Evolutionary conservation across 1,284 basidiomycete species (phyloP).

Genomic region (Apiotrichum sp.): DNA sequence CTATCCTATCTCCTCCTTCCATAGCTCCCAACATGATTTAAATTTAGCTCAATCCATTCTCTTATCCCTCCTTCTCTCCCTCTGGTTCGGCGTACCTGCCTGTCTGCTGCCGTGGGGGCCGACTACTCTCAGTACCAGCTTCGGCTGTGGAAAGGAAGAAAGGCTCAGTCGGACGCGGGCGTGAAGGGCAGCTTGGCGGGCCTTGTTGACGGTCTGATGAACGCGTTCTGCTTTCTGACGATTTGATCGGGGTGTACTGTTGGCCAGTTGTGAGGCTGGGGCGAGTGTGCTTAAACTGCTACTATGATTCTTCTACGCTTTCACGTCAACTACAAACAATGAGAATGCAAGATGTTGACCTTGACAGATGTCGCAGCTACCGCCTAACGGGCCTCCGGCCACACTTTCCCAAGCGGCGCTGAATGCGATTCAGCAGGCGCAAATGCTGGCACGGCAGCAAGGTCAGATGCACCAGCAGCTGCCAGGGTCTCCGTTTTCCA

Average conservation of each 20-base stretch:
- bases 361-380: constrained; percentile 25
- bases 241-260: constrained; percentile 25
- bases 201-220: constrained; percentile 12
- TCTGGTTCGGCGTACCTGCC: constrained; percentile 19
- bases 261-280: constrained; percentile 19
- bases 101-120: constrained; percentile 8
- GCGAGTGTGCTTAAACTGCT: constrained; percentile 39
- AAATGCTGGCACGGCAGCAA: too few species aligned
- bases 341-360: constrained; percentile 7
- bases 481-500: too few species aligned
- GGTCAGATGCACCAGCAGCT: too few species aligned
- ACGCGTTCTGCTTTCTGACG: constrained; percentile 27
- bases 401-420: not conserved
- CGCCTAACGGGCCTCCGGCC: not conserved
- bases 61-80: constrained; percentile 29
- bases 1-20: not conserved
- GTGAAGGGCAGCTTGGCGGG: constrained; percentile 21
- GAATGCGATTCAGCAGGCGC: too few species aligned
- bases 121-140: constrained; percentile 6
- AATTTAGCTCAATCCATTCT: constrained; percentile 49
- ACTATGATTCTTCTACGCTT: constrained; percentile 34
- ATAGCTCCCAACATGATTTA: constrained; percentile 38
- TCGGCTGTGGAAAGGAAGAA: constrained; percentile 1
- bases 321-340: not conserved
- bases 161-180: constrained; percentile 2